Evolutionary conservation across 495 filamentous ascomycete genomes (phyloP), one percentile per base, ranked within the genome.

Genomic region (Trichocladium uniseriatum): DNA sequence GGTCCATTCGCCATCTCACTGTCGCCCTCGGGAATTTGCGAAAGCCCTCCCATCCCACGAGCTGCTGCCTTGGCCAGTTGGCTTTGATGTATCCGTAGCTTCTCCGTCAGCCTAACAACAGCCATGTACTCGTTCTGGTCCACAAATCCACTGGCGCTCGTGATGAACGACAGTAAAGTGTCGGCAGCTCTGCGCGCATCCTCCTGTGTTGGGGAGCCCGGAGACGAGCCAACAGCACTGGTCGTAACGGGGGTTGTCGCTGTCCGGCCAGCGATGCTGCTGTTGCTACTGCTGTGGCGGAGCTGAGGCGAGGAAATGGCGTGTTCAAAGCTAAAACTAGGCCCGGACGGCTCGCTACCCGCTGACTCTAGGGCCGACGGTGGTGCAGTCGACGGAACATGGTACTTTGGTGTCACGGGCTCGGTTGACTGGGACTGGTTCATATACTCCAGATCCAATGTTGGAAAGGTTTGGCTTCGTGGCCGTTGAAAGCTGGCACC

Each of bases 381-480:
- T 3, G 77, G 73, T 20, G 72, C 71, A 6, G 77, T 75, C 22
- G 74, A 70, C 10, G 80, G 67, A 38, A 73, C 67, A 52, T 77
- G 73, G 34, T 77, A 78, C 65, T 87, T 89, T 7, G 81, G 78
- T 16, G 78, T 81, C 29, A 83, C 57, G 8, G 81, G 74, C 34
- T 89, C 84, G 11, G 76, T 72, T 2, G 72, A 66, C 41, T 81
- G 72, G 18, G 80, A 66, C 45, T 80, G 76, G 36, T 83, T 79
- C 57, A 88, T 78, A 58, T 86, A 83, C 40, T 79, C 80, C 5
- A 86, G 75, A 55, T 92, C 85, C 44, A 84, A 66, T 22, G 81
- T 77, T 21, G 92, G 90, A 45, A 95, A 92, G 0, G 92, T 97
- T 66, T 95, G 89, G 65, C 89, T 94, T 62, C 92, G 80, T 21